These are phyloP conservation scores for Mucor racemosus DNA, from an alignment of 371 early-diverging fungal species.

Conservation along the genomic window DNA sequence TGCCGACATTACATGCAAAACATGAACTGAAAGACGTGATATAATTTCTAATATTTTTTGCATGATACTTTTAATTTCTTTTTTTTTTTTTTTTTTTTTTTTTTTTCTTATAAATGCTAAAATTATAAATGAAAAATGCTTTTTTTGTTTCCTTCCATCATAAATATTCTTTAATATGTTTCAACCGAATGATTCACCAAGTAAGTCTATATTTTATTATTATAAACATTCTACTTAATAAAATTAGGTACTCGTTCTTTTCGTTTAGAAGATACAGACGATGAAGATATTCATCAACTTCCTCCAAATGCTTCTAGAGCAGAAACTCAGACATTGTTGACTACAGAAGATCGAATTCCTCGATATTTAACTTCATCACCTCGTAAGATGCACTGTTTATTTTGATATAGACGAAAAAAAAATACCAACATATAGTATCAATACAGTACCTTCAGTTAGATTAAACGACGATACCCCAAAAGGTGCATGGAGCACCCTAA, in stretches of 20 bases:
- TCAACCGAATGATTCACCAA: conserved; percentile 1
- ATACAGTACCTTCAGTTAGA: conserved; percentile 43
- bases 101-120: neutral
- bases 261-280: conserved; percentile 27
- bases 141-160: neutral
- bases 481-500: conserved; percentile 44
- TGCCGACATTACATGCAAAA: neutral
- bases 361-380: conserved; percentile 38
- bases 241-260: conserved; percentile 22
- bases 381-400: conserved; percentile 17
- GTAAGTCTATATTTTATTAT: neutral
- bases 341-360: conserved; percentile 26
- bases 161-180: neutral
- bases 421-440: neutral
- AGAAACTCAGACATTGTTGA: conserved; percentile 26
- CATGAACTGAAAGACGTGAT: neutral
- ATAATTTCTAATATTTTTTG: neutral
- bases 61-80: conserved; percentile 2
- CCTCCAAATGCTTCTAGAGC: conserved; percentile 20
- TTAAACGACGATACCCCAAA: conserved; percentile 34
- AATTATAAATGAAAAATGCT: neutral
- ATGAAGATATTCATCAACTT: conserved; percentile 16
- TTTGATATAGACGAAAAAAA: neutral
- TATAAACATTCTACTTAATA: neutral
- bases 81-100: neutral